Percentiles rank a stretch among this genome's conserved stretches.
These are phyloP conservation scores for Phytophthora europaea DNA, from an alignment of 352 stramenopile genomes.

Conservation along the genomic window DNA sequence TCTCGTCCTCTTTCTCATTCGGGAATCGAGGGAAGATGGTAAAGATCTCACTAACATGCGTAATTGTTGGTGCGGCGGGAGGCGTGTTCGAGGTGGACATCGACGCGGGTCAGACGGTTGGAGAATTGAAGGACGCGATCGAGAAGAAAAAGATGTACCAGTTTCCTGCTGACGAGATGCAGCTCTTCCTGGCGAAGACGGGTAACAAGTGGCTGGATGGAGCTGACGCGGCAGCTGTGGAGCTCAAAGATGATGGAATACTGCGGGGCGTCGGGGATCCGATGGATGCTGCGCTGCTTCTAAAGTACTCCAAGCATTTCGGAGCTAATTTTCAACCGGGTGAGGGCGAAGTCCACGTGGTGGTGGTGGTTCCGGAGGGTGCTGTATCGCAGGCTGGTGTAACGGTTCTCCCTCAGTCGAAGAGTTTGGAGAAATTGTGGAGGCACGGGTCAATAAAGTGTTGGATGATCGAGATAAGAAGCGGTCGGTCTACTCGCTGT, in stretches of 20 bases:
- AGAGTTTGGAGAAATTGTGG: not conserved
- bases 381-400: not conserved
- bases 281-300: not conserved
- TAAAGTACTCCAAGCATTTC: not conserved
- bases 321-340: no score
- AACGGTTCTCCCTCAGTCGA: not conserved
- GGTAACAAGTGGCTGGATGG: not conserved
- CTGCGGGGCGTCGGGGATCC: not conserved
- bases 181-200: conserved; percentile 3
- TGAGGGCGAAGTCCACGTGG: not conserved
- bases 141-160: not conserved
- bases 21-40: not conserved
- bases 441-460: conserved; percentile 13
- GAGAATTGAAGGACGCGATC: conserved; percentile 3
- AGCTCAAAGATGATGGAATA: not conserved
- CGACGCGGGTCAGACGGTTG: not conserved
- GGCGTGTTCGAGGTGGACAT: not conserved
- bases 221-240: not conserved
- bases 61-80: not conserved
- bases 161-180: not conserved
- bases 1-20: not conserved
- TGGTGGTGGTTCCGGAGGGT: conserved; percentile 4
- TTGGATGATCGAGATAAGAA: conserved; percentile 12
- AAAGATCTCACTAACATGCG: not conserved
- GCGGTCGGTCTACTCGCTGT: conserved; percentile 15